Evolutionary conservation across 2,329 filamentous ascomycete species (phyloP), one percentile per base, ranked within the genome.

Genomic region (Monosporascus cannonballus): DNA sequence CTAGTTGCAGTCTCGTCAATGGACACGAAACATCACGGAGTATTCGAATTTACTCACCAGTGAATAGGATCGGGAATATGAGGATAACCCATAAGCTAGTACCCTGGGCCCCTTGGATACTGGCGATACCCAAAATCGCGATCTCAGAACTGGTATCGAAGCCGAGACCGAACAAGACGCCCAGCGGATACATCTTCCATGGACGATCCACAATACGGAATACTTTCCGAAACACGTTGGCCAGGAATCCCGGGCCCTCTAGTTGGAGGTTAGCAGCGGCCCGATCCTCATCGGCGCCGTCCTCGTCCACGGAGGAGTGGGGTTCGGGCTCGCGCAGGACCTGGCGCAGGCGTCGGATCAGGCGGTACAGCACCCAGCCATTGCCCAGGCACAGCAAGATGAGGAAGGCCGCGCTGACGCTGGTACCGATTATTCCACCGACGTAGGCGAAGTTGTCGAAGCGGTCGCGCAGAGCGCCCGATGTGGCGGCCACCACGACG

Each of bases 131-230:
- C 1, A 99, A 72, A 7, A 99, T 79, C 0, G 94, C 93, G 63
- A 97, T 89, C 69, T 99, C 93, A 7, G 90, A 96, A 41, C 89
- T 95, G 0, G 94, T 97, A 67, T 97, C 94, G 67, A 99, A 97
- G 0, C 93, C 94, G 0, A 97, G 76, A 0, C 93, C 94, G 64
- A 93, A 97, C 4, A 97, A 74, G 0, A 97, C 78, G 0, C 93
- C 93, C 0, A 66, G 58, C 7, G 64, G 64, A 49, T 66, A 66
- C 64, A 66, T 66, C 59, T 97, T 97, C 93, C 93, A 97, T 0
- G 89, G 87, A 5, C 81, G 73, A 61, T 87, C 83, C 34, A 87
- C 77, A 24, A 95, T 74, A 42, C 82, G 84, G 71, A 97, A 96
- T 55, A 95, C 77, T 55, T 76, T 81, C 53, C 87, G 84, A 50